phyloP scores from a whole-genome alignment of 768 basidiomycete genomes.

The Peribolospora kevripleyi region DNA sequence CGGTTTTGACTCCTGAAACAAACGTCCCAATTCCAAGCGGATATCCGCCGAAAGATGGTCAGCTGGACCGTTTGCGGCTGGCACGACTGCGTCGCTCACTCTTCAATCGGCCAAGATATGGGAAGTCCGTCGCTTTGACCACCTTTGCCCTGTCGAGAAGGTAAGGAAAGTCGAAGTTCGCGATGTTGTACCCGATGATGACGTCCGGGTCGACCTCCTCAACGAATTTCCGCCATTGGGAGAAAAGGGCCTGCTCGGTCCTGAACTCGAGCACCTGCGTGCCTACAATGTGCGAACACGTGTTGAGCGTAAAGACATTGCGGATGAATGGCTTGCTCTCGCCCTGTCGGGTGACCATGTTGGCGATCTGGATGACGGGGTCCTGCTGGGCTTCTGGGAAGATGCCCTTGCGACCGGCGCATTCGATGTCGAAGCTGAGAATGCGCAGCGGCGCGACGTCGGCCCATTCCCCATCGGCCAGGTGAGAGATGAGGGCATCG shows the following conservation, averaged over 20 bases:
- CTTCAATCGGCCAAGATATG: slow-evolving; percentile 47
- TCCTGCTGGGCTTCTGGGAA: slow-evolving; percentile 78
- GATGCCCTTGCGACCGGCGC: slow-evolving; percentile 88
- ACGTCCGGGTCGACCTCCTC: slow-evolving; percentile 80
- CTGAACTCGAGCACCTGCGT: slow-evolving; percentile 74
- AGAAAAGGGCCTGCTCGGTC: slow-evolving; percentile 47
- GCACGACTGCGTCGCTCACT: slow-evolving; percentile 25
- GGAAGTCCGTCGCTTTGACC: slow-evolving; percentile 43
- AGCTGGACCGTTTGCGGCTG: background rate
- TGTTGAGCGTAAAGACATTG: slow-evolving; percentile 85
- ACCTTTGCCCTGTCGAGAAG: slow-evolving; percentile 74
- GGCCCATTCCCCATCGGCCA: slow-evolving; percentile 78
- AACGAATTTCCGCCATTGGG: slow-evolving; percentile 72
- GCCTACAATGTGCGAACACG: slow-evolving; percentile 88
- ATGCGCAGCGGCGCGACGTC: slow-evolving; percentile 78
- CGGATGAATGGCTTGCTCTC: slow-evolving; percentile 81
- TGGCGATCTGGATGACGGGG: slow-evolving; percentile 95
- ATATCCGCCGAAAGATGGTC: background rate
- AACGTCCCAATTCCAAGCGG: background rate
- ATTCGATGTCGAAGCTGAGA: slow-evolving; percentile 96
- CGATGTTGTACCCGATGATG: slow-evolving; percentile 84
- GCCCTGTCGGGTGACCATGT: slow-evolving; percentile 95
- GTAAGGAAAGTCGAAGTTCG: slow-evolving; percentile 90
- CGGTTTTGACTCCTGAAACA: slow-evolving; percentile 41
- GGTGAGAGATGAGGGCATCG: slow-evolving; percentile 63